Percentiles rank a stretch among this genome's conserved stretches.
Evolutionary conservation across 805 yeast species (phyloP).

Genomic region (Myxozyma sirexii): DNA sequence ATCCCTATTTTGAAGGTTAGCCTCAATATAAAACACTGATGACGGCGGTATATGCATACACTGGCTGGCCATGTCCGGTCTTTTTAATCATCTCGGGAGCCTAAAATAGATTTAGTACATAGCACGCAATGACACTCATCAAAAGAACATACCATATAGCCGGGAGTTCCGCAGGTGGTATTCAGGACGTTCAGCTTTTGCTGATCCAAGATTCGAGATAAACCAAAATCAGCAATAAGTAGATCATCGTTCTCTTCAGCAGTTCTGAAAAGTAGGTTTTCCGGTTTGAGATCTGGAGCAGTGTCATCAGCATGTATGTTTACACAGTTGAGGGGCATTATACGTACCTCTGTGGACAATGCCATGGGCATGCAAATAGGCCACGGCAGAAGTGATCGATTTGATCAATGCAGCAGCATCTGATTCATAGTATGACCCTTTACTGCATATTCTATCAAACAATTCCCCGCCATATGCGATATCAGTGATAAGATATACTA

Average conservation of each 20-base stretch:
- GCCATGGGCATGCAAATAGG: conserved; percentile 59
- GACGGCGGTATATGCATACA: conserved; percentile 36
- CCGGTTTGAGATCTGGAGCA: conserved; percentile 63
- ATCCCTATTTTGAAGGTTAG: conserved; percentile 45
- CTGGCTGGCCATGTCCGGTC: conserved; percentile 58
- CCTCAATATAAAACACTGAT: background rate
- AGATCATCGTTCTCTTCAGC: conserved; percentile 47
- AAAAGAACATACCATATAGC: conserved; percentile 52
- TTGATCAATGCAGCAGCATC: conserved; percentile 56
- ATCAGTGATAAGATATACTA: conserved; percentile 59
- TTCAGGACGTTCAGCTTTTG: conserved; percentile 43
- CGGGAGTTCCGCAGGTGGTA: conserved; percentile 68
- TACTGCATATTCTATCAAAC: conserved; percentile 58
- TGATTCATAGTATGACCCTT: conserved; percentile 51
- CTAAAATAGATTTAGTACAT: background rate
- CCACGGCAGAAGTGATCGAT: conserved; percentile 57
- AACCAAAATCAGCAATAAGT: conserved; percentile 65
- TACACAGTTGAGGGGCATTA: background rate
- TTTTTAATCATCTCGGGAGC: conserved; percentile 67
- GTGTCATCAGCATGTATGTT: background rate
- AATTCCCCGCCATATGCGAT: conserved; percentile 69
- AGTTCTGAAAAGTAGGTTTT: conserved; percentile 59
- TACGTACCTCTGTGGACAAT: conserved; percentile 57
- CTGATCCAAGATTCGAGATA: conserved; percentile 55
- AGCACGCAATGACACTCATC: background rate